Evolutionary conservation across 352 stramenopile genomes (phyloP).

Genomic region (Ochromonadaceae sp.): DNA sequence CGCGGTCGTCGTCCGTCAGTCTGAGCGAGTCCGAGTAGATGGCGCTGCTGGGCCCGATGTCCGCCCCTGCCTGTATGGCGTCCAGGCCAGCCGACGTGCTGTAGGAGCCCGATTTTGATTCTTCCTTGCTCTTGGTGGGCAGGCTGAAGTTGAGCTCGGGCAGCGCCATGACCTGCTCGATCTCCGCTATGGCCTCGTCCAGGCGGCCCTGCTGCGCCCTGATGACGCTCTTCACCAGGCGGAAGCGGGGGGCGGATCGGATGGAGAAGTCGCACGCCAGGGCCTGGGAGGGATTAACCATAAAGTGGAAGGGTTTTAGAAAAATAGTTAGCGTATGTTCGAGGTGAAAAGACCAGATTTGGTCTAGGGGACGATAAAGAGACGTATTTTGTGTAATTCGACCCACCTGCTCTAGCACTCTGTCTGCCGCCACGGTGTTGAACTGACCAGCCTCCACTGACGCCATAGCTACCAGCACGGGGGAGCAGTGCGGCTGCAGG

Average conservation of each 20-base stretch:
- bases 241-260: constrained; percentile 55
- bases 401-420: constrained; percentile 60
- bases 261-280: constrained; percentile 69
- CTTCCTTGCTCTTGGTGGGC: no score
- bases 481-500: constrained; percentile 49
- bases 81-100: constrained; percentile 23
- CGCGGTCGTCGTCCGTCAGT: constrained; percentile 55
- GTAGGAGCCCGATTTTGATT: constrained; percentile 21
- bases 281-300: no score
- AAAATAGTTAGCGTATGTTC: no score
- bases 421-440: constrained; percentile 47
- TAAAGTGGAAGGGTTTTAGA: no score
- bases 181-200: constrained; percentile 51
- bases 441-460: constrained; percentile 54
- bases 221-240: constrained; percentile 64
- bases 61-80: no score
- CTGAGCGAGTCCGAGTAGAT: constrained; percentile 17
- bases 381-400: no score
- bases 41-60: neutral
- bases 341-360: no score
- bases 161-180: constrained; percentile 54
- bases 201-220: constrained; percentile 51
- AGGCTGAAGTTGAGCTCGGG: constrained; percentile 16
- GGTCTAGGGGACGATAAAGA: no score
- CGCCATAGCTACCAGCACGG: constrained; percentile 59